These are phyloP conservation scores for Acacia concinna DNA, from an alignment of 331 rosid species.

Conservation along the genomic window DNA sequence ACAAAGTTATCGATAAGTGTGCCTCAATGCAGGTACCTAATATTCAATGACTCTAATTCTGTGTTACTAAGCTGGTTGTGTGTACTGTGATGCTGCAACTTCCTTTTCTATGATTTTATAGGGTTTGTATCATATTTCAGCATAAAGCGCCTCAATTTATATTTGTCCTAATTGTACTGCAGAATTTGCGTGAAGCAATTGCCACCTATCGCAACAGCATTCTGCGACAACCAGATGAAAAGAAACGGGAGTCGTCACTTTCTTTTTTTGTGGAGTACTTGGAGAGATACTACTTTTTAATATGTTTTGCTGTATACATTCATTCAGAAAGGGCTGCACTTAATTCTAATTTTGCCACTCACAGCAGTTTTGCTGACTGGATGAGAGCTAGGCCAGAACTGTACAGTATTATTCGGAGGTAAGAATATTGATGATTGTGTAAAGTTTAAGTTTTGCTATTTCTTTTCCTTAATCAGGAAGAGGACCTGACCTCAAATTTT, in stretches of 20 bases:
- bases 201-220: slow-evolving; percentile 85
- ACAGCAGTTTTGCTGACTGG: slow-evolving; percentile 69
- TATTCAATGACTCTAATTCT: slow-evolving; percentile 6
- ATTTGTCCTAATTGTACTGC: slow-evolving; percentile 32
- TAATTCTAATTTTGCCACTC: slow-evolving; percentile 45
- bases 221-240: slow-evolving; percentile 83
- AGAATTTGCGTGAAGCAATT: slow-evolving; percentile 90
- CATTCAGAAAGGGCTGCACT: slow-evolving; percentile 65
- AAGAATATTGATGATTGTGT: slow-evolving; percentile 4
- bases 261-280: slow-evolving; percentile 83
- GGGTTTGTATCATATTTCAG: slow-evolving; percentile 19
- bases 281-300: slow-evolving; percentile 92
- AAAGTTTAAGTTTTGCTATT: slow-evolving; percentile 10
- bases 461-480: slow-evolving; percentile 1
- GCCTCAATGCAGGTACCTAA: slow-evolving; percentile 79
- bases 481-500: not conserved
- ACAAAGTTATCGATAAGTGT: slow-evolving; percentile 83
- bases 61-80: slow-evolving; percentile 14
- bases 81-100: not conserved
- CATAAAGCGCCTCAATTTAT: slow-evolving; percentile 25
- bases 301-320: slow-evolving; percentile 87
- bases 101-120: slow-evolving; percentile 25
- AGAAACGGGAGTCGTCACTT: slow-evolving; percentile 79
- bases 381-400: slow-evolving; percentile 87
- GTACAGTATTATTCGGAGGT: slow-evolving; percentile 88